Evolutionary conservation across 139 green algal species (phyloP).

Genomic region (Chlamydomonas sphaeroides): DNA sequence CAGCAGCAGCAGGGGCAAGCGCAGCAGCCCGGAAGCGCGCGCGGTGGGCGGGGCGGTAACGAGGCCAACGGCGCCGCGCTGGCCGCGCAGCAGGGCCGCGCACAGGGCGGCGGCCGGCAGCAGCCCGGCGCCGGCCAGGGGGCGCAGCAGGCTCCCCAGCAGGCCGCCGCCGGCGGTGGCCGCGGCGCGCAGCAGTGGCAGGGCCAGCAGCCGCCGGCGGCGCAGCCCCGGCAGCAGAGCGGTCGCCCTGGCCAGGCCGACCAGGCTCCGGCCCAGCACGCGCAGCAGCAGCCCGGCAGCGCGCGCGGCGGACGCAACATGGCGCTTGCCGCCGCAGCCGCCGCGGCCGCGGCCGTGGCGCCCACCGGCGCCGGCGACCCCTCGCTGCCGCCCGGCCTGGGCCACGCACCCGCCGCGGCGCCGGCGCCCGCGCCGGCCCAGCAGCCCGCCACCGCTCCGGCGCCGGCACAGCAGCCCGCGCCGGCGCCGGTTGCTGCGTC

Average conservation of each 20-base stretch:
- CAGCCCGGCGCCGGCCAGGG: not conserved
- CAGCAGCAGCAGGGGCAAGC: not conserved
- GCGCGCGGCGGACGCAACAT: not conserved
- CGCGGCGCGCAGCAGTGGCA: not conserved
- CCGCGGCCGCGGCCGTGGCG: not conserved
- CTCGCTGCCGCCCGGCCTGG: conserved; percentile 11
- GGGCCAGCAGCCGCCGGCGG: not conserved
- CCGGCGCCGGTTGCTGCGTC: not conserved
- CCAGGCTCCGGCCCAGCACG: not conserved
- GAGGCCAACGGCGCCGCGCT: not conserved
- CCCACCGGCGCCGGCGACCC: not conserved
- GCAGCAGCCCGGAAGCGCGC: not conserved
- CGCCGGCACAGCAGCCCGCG: not conserved
- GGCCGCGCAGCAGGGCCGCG: not conserved
- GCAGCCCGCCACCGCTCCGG: not conserved
- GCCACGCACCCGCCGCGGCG: not conserved
- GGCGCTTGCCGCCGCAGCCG: not conserved
- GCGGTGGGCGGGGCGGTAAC: not conserved
- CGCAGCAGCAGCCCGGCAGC: not conserved
- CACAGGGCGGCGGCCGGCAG: not conserved
- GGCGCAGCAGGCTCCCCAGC: not conserved
- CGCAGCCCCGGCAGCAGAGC: no score
- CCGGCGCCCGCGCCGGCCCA: not conserved
- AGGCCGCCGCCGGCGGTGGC: no score
- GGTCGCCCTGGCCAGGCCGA: not conserved